Base-by-base conservation (phyloP, 257 asterid genomes). In the Mitragyna speciosa region DNA sequence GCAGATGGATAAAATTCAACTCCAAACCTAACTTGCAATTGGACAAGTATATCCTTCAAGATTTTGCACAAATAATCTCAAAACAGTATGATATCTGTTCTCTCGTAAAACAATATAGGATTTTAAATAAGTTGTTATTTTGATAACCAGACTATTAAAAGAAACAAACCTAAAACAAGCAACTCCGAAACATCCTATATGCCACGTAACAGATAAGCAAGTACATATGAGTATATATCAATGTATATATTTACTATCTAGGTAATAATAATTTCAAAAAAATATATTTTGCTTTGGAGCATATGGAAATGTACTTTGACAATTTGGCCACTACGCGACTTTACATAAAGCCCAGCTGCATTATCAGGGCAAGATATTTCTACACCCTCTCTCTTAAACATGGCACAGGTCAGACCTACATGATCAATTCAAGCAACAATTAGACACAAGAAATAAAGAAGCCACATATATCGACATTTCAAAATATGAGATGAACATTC, bases 311-410 rank as follows among this genome's bases (percentile, higher is more conserved):
- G 79, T 91, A 94, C 98, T 86, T 94, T 93, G 83, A 93, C 96
- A 72, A 87, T 85, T 90, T 94, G 86, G 84, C 96, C 97, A 76
- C 90, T 85, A 73, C 97, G 93, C 24, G 97, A 90, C 86, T 89
- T 91, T 54, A 94, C 89, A 81, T 94, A 91, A 77, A 94, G 97
- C 82, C 98, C 98, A 83, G 96, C 98, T 76, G 86, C 89, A 78
- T 76, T 83, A 87, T 91, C 97, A 30, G 94, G 93, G 90, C 97
- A 86, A 83, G 88, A 86, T 82, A 87, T 75, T 88, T 91, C 97
- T 82, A 78, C 88, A 76, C 78, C 86, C 82, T 90, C 89, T 84
- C 87, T 90, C 47, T 84, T 90, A 84, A 91, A 91, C 86, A 93
- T 86, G 85, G 91, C 97, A 83, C 88, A 82, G 45, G 98, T 90